Percentiles rank a stretch among this genome's conserved stretches.
phyloP scores from a whole-genome alignment of 1,139 yeast species.

The Yamadazyma membranifaciens region DNA sequence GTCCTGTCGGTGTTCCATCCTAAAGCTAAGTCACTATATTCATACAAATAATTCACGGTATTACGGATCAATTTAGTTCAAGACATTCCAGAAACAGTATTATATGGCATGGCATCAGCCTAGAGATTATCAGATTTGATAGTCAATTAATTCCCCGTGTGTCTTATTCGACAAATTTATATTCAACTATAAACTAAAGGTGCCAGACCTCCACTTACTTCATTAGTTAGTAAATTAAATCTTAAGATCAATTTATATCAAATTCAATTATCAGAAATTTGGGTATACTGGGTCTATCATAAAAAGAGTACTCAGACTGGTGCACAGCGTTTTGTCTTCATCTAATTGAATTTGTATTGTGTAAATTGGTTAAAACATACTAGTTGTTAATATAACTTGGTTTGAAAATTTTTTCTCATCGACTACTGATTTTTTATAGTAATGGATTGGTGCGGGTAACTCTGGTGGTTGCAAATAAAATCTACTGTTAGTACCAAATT shows the following conservation, averaged over 20 bases:
- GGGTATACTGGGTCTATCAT: constrained; percentile 53
- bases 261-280: constrained; percentile 36
- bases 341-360: constrained; percentile 13
- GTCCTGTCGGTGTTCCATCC: too few relatives aligned
- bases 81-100: too few relatives aligned
- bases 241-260: neutral
- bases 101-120: too few relatives aligned
- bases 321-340: constrained; percentile 54
- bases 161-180: neutral
- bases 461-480: neutral
- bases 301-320: constrained; percentile 49
- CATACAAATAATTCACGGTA: too few relatives aligned
- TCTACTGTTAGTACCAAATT: neutral
- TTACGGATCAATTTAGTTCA: too few relatives aligned
- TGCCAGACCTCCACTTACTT: too few relatives aligned
- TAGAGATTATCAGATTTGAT: too few relatives aligned
- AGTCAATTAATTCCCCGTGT: too few relatives aligned
- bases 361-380: constrained; percentile 1
- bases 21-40: too few relatives aligned
- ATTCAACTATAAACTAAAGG: too few relatives aligned
- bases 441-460: constrained; percentile 7
- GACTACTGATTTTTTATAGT: constrained; percentile 3
- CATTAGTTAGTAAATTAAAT: neutral
- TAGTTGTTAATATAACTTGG: neutral
- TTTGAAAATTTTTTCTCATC: constrained; percentile 5